Conservation (phyloP, 768 basidiomycete genomes). For the Boletus rubropictus region DNA sequence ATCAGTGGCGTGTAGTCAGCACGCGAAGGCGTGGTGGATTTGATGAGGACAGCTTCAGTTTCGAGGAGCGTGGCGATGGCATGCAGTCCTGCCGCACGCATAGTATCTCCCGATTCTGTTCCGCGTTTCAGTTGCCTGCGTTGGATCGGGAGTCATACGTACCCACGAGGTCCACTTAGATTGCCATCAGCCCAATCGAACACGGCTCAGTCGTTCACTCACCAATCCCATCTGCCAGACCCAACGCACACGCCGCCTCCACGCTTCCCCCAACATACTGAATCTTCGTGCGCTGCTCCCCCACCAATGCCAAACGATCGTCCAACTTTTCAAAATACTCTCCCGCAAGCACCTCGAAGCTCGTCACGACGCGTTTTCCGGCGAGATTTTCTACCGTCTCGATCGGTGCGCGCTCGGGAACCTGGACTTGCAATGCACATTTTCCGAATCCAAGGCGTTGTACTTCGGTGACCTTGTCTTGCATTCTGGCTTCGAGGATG, state of each 20-base stretch:
- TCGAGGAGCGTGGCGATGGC: conserved; percentile 86
- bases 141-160: conserved; percentile 37
- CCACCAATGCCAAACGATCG: conserved; percentile 43
- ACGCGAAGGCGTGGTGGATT: conserved; percentile 59
- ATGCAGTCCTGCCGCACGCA: conserved; percentile 95
- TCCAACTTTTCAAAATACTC: conserved; percentile 73
- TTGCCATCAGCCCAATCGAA: conserved; percentile 1
- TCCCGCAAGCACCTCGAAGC: conserved; percentile 84
- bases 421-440: conserved; percentile 85
- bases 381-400: conserved; percentile 74
- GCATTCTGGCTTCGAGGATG: conserved; percentile 85
- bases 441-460: conserved; percentile 89
- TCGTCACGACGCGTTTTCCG: conserved; percentile 91
- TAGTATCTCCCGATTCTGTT: conserved; percentile 96
- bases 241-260: conserved; percentile 94
- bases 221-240: conserved; percentile 97
- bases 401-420: conserved; percentile 69
- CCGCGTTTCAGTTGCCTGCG: not conserved
- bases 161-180: conserved; percentile 80
- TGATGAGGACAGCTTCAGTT: conserved; percentile 91
- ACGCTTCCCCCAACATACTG: conserved; percentile 98
- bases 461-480: conserved; percentile 67
- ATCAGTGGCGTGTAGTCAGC: conserved; percentile 62
- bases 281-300: conserved; percentile 65
- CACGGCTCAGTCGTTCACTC: conserved; percentile 21